Evolutionary conservation across 2,329 filamentous ascomycete species (phyloP), one percentile per base, ranked within the genome.

Genomic region (Colletotrichum sp.): DNA sequence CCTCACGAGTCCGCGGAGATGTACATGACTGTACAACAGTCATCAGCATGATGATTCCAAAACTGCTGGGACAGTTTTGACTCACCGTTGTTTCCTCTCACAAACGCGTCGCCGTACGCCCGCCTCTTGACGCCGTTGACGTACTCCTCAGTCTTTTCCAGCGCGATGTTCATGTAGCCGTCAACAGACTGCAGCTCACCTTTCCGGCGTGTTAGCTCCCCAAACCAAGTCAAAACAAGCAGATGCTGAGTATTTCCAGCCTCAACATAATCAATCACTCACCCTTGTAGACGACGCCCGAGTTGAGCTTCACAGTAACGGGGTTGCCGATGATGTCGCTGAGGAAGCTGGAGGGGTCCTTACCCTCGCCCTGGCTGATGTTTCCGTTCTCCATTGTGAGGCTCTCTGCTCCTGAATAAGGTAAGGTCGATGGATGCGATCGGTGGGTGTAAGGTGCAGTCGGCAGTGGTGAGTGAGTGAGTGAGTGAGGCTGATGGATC

Each of bases 121-220:
- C 95, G 91, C 81, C 94, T 91, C 86, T 96, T 92, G 78, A 93
- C 91, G 57, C 96, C 96, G 82, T 98, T 94, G 80, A 98, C 94
- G 80, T 94, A 96, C 87, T 99, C 97, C 79, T 95, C 94, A 24
- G 96, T 98, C 87, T 98, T 97, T 86, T 99, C 97, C 34, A 99
- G 91, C 15, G 97, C 96, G 84, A 99, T 98, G 87, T 99, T 99
- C 97, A 99, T 99, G 87, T 99, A 99, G 69, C 97, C 97, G 85
- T 99, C 97, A 66, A 99, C 96, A 1, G 96, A 98, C 84, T 99
- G 96, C 49, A 99, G 91, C 84, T 98, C 96, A 80, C 97, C 96
- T 98, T 78, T 21, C 39, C 13, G 5, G 36, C 21, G 32, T 24
- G 69, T 75, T 30, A 75, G 73, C 44, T 13, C 2, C 30, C 30